These are phyloP conservation scores for Perkinsela sp. DNA, from an alignment of 208 protist species.

Conservation along the genomic window DNA sequence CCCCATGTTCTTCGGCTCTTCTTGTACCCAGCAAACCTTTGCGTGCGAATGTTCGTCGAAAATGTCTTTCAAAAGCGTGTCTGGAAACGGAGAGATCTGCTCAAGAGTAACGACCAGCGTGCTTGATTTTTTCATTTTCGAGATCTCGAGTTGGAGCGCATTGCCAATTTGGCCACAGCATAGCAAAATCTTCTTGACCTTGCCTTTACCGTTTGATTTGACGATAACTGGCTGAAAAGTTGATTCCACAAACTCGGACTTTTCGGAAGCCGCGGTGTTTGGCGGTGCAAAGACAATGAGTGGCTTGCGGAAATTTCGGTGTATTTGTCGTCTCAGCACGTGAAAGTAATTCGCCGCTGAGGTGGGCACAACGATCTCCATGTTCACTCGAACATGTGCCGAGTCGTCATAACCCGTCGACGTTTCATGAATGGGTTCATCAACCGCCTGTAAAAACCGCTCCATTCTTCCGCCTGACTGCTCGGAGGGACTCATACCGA, in stretches of 20 bases:
- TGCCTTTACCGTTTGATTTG: slow-evolving; percentile 15
- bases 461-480: slow-evolving; percentile 87
- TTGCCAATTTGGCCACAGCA: slow-evolving; percentile 91
- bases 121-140: slow-evolving; percentile 16
- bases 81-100: slow-evolving; percentile 88
- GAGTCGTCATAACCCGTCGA: slow-evolving; percentile 18
- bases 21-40: slow-evolving; percentile 77
- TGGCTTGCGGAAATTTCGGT: slow-evolving; percentile 90
- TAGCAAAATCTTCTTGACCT: slow-evolving; percentile 67
- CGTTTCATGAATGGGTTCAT: slow-evolving; percentile 66
- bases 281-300: slow-evolving; percentile 63
- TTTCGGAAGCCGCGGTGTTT: slow-evolving; percentile 19
- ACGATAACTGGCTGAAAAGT: slow-evolving; percentile 41
- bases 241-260: slow-evolving; percentile 16
- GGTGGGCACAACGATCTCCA: slow-evolving; percentile 62
- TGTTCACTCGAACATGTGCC: slow-evolving; percentile 45
- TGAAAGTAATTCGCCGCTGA: slow-evolving; percentile 97
- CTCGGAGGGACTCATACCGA: slow-evolving; percentile 75
- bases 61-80: slow-evolving; percentile 54
- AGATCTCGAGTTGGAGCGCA: no score
- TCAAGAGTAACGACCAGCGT: slow-evolving; percentile 70
- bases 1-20: slow-evolving; percentile 90
- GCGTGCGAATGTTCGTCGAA: slow-evolving; percentile 51
- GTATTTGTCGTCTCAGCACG: slow-evolving; percentile 80
- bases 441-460: slow-evolving; percentile 82